A percentile compares a stretch with the other conserved stretches of the same genome.
Evolutionary conservation across 768 basidiomycete species (phyloP).

Genomic region (Hirschioporus abietinus): DNA sequence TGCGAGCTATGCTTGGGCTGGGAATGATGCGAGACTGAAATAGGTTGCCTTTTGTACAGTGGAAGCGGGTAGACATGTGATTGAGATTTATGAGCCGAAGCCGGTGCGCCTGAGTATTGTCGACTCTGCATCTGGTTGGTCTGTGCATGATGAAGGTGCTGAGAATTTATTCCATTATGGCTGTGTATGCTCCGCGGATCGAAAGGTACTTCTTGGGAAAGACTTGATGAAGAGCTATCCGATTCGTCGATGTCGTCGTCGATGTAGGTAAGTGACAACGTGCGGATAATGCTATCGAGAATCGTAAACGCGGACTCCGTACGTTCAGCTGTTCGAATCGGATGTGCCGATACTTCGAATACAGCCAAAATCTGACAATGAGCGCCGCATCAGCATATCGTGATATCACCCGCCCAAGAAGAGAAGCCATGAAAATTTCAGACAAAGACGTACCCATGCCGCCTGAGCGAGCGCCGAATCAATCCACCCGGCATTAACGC

Average conservation of each 20-base stretch:
- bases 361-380: slow-evolving; percentile 53
- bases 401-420: slow-evolving; percentile 1
- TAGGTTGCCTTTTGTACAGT: neutral
- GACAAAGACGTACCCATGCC: slow-evolving; percentile 51
- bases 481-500: slow-evolving; percentile 64
- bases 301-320: slow-evolving; percentile 51
- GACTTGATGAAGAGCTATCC: neutral
- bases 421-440: slow-evolving; percentile 1
- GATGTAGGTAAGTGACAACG: slow-evolving; percentile 51
- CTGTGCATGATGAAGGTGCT: neutral
- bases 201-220: neutral
- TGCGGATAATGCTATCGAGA: slow-evolving; percentile 65
- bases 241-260: slow-evolving; percentile 27
- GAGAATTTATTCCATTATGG: neutral
- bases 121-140: neutral
- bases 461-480: slow-evolving; percentile 72
- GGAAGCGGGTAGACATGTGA: neutral
- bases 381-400: neutral
- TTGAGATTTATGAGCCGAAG: neutral
- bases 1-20: slow-evolving; percentile 10
- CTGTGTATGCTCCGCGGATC: neutral
- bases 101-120: neutral
- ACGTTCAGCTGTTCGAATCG: slow-evolving; percentile 48
- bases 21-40: slow-evolving; percentile 9
- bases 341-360: slow-evolving; percentile 71